A percentile compares a stretch with the other conserved stretches of the same genome.
phyloP scores from a whole-genome alignment of 2,329 filamentous ascomycete genomes.

The Hymenoscyphus scutula region DNA sequence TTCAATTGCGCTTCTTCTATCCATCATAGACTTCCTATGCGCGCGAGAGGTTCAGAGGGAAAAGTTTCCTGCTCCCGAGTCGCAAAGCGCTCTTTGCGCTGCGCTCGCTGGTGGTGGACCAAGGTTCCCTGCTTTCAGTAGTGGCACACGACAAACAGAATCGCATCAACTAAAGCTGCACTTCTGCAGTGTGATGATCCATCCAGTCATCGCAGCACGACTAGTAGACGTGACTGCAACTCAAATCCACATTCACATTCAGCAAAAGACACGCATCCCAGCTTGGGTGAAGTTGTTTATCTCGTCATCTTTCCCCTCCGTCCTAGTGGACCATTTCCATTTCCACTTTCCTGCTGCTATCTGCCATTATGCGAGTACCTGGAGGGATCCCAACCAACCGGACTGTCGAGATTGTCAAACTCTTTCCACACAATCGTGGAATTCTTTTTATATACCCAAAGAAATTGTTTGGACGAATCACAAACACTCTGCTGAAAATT shows the following conservation, averaged over 20 bases:
- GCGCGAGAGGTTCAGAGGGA: not conserved
- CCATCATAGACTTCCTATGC: not conserved
- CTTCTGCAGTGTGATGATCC: conserved; percentile 28
- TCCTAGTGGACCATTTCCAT: not conserved
- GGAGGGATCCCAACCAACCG: not conserved
- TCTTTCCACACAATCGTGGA: too few species aligned
- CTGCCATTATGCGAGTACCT: not conserved
- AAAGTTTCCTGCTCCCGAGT: not conserved
- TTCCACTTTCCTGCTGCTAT: not conserved
- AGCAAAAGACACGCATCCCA: conserved; percentile 4
- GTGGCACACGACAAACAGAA: conserved; percentile 1
- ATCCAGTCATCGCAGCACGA: conserved; percentile 20
- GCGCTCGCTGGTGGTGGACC: too few species aligned
- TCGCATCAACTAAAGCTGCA: conserved; percentile 20
- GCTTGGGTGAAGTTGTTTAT: not conserved
- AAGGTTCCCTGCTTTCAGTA: conserved; percentile 9
- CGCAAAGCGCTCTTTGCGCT: conserved; percentile 7
- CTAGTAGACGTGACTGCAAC: conserved; percentile 8
- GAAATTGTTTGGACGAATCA: too few species aligned
- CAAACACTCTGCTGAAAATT: too few species aligned
- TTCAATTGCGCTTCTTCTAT: not conserved
- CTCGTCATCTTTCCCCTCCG: not conserved
- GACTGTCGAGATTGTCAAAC: too few species aligned
- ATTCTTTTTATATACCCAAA: too few species aligned
- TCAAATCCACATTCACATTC: conserved; percentile 3